Conservation (phyloP, 1,284 basidiomycete genomes). For the Melampsora abietis-canadensis region DNA sequence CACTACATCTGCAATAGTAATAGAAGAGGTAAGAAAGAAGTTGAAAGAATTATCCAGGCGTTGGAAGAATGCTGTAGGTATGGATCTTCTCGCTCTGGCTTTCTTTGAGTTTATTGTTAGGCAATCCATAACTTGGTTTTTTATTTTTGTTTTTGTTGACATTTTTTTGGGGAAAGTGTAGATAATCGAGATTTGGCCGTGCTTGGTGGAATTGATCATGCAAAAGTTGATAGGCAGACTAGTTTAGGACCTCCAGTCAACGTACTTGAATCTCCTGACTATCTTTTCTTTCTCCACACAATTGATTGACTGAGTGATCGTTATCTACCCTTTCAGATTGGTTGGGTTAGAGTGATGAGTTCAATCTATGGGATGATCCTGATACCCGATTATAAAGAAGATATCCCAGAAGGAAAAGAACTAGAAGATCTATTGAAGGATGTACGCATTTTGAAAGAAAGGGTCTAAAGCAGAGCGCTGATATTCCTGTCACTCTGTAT, state of each 20-base stretch:
- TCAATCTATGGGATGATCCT: background rate
- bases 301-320: background rate
- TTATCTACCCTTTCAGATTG: background rate
- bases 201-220: slow-evolving; percentile 12
- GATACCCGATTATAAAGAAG: background rate
- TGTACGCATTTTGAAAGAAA: too few species aligned
- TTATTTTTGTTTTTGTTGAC: background rate
- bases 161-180: background rate
- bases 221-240: slow-evolving; percentile 18
- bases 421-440: too few species aligned
- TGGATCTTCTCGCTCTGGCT: background rate
- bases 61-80: slow-evolving; percentile 35
- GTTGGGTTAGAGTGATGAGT: slow-evolving; percentile 4
- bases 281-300: background rate
- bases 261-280: background rate
- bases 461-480: too few species aligned
- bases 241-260: slow-evolving; percentile 25
- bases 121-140: background rate
- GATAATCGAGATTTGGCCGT: slow-evolving; percentile 41
- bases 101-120: background rate
- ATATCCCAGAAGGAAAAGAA: too few species aligned
- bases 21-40: slow-evolving; percentile 27
- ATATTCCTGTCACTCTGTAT: too few species aligned
- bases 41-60: slow-evolving; percentile 14
- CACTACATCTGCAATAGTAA: background rate